These are phyloP conservation scores for Cylindrotheca closterium DNA, from an alignment of 108 stramenopile genomes.

Conservation along the genomic window DNA sequence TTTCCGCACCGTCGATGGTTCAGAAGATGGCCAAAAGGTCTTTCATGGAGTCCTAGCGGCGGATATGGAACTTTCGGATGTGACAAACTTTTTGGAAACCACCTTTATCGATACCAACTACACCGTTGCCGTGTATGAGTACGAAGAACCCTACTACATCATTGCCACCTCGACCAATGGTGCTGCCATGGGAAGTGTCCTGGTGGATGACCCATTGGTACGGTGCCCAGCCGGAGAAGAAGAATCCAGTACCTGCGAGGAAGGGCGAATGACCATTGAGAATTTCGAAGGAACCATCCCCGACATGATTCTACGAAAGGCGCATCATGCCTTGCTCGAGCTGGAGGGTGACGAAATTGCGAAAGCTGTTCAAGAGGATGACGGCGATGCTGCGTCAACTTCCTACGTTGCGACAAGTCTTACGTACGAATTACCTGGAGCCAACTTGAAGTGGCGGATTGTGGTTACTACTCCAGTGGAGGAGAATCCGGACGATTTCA, in stretches of 20 bases:
- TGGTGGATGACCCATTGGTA: conserved; percentile 3
- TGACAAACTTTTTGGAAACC: conserved; percentile 18
- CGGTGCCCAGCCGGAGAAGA: conserved; percentile 12
- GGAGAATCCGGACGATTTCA: conserved; percentile 11
- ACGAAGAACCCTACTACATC: conserved; percentile 32
- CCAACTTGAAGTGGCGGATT: conserved; percentile 31
- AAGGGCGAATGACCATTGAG: conserved; percentile 22
- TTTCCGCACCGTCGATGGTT: conserved; percentile 20
- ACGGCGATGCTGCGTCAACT: background rate
- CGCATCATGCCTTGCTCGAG: conserved; percentile 6
- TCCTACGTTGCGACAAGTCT: conserved; percentile 24
- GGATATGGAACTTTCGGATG: conserved; percentile 28
- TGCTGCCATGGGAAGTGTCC: conserved; percentile 21
- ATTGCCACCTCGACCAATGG: conserved; percentile 41
- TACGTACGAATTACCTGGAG: conserved; percentile 18
- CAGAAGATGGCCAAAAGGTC: conserved; percentile 20
- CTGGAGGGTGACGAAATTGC: background rate
- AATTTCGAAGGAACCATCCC: conserved; percentile 8
- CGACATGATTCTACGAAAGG: conserved; percentile 26
- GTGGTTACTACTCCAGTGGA: conserved; percentile 31
- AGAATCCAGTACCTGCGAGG: conserved; percentile 12
- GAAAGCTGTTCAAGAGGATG: background rate
- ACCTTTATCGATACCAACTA: conserved; percentile 20
- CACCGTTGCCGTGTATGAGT: conserved; percentile 33
- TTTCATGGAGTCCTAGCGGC: conserved; percentile 47